phyloP scores from a whole-genome alignment of 2,329 filamentous ascomycete genomes.

The Teratosphaeriaceae sp. region DNA sequence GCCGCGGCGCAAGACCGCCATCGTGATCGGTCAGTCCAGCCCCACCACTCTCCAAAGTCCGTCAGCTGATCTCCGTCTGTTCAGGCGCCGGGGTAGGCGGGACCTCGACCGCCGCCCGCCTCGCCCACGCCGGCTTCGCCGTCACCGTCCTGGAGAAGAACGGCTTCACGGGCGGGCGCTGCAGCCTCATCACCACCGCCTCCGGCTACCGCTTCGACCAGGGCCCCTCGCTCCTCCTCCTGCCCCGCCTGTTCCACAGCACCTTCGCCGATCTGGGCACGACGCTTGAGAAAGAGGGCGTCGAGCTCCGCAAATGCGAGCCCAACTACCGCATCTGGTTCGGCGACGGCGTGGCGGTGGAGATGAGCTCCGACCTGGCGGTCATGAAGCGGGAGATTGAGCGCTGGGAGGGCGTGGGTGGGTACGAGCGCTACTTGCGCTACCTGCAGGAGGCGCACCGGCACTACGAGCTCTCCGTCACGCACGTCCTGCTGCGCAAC shows the following conservation, averaged over 20 bases:
- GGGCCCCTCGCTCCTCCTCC: constrained; percentile 65
- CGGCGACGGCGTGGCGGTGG: constrained; percentile 57
- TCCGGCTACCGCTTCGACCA: constrained; percentile 66
- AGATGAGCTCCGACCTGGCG: constrained; percentile 60
- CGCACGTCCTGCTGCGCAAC: constrained; percentile 60
- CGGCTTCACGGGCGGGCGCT: constrained; percentile 63
- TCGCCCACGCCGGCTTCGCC: constrained; percentile 61
- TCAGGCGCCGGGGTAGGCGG: constrained; percentile 64
- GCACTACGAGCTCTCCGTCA: constrained; percentile 63
- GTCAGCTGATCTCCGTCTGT: neutral
- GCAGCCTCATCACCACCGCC: constrained; percentile 51
- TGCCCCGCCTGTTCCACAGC: constrained; percentile 64
- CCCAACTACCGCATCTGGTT: constrained; percentile 74
- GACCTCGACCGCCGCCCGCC: constrained; percentile 60
- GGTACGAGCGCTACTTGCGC: constrained; percentile 60
- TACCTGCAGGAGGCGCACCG: constrained; percentile 61
- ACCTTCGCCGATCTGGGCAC: constrained; percentile 64
- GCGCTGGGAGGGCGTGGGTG: constrained; percentile 64
- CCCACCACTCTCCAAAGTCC: neutral
- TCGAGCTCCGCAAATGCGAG: constrained; percentile 63
- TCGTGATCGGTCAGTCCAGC: constrained; percentile 45
- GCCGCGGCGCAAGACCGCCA: constrained; percentile 37
- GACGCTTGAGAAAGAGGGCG: constrained; percentile 57
- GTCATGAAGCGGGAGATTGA: constrained; percentile 66
- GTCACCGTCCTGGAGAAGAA: constrained; percentile 80